These are phyloP conservation scores for Fraxinus platypoda DNA, from an alignment of 305 asterid species.

Conservation along the genomic window DNA sequence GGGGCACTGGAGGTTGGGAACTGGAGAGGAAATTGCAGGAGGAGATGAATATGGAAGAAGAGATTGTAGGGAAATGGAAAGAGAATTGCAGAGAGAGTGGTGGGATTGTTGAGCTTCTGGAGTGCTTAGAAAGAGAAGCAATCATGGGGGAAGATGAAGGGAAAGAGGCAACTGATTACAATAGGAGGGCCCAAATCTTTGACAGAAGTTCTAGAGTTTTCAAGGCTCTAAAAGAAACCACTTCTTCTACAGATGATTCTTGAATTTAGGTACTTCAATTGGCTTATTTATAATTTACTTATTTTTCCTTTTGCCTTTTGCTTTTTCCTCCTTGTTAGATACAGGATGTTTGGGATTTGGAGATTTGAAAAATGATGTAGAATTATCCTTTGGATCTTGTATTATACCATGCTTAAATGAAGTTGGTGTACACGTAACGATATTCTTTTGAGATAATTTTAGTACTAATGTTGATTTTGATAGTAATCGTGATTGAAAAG, in stretches of 20 bases:
- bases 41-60: constrained; percentile 33
- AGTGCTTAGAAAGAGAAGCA: constrained; percentile 81
- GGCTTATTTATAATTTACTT: background rate
- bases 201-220: constrained; percentile 60
- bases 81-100: constrained; percentile 41
- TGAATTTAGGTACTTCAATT: background rate
- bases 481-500: too few relatives aligned
- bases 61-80: constrained; percentile 23
- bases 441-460: too few relatives aligned
- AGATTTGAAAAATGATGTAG: background rate
- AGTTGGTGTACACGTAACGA: background rate
- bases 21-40: constrained; percentile 26
- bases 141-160: constrained; percentile 88
- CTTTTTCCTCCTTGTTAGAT: background rate
- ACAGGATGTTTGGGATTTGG: background rate
- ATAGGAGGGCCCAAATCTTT: constrained; percentile 70
- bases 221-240: constrained; percentile 53
- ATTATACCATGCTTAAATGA: background rate
- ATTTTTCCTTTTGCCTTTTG: background rate
- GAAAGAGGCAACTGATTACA: constrained; percentile 67
- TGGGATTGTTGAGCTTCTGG: constrained; percentile 62
- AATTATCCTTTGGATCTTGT: background rate
- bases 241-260: background rate
- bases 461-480: too few relatives aligned
- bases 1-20: constrained; percentile 22